phyloP scores from a whole-genome alignment of 331 rosid genomes.

The Telfairia occidentalis region DNA sequence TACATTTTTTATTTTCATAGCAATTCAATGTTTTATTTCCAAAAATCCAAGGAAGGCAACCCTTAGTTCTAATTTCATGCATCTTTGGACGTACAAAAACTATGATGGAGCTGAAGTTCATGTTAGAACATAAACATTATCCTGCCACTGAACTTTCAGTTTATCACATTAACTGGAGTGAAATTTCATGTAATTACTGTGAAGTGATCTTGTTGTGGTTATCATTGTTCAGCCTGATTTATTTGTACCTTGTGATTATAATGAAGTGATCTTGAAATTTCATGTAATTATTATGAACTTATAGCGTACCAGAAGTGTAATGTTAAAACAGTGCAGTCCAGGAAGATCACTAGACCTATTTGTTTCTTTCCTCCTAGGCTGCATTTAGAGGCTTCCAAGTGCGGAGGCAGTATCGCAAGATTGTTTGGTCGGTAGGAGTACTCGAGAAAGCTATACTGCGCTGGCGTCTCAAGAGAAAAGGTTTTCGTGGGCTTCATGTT shows the following conservation, averaged over 20 bases:
- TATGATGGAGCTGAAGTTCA: not conserved
- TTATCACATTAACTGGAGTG: not conserved
- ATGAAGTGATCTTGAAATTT: not conserved
- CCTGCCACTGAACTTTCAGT: not conserved
- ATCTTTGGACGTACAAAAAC: not conserved
- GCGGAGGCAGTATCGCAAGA: slow-evolving; percentile 65
- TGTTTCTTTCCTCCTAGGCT: slow-evolving; percentile 45
- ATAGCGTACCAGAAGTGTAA: not conserved
- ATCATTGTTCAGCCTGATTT: not conserved
- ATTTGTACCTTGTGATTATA: not conserved
- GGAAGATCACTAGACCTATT: slow-evolving; percentile 10
- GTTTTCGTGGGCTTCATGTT: slow-evolving; percentile 76
- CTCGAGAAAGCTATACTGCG: slow-evolving; percentile 84
- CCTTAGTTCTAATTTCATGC: not conserved
- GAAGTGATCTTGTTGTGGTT: not conserved
- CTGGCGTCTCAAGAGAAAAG: slow-evolving; percentile 83
- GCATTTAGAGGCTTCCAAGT: slow-evolving; percentile 67
- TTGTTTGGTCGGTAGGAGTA: slow-evolving; percentile 84
- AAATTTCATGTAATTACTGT: not conserved
- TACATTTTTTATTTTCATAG: not conserved
- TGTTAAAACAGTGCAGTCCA: not conserved
- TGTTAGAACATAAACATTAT: not conserved
- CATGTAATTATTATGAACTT: not conserved
- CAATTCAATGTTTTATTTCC: not conserved
- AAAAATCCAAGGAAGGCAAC: not conserved